A percentile compares a stretch with the other conserved stretches of the same genome.
These are phyloP conservation scores for Cucurbita argyrosperma DNA, from an alignment of 306 rosid species.

Conservation along the genomic window DNA sequence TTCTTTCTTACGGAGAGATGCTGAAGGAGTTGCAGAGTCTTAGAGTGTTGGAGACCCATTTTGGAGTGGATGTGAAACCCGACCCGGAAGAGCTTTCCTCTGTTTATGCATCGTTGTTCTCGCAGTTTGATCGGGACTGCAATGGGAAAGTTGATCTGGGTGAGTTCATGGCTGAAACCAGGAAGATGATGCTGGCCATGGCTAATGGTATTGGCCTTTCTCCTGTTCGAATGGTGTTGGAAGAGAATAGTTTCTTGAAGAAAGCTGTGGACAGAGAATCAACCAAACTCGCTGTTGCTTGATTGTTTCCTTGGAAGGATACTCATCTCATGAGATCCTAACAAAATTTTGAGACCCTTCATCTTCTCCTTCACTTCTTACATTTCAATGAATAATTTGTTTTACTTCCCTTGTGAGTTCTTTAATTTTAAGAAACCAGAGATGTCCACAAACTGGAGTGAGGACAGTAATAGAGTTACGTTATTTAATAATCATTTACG, in stretches of 20 bases:
- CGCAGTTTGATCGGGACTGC: conserved; percentile 45
- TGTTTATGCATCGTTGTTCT: conserved; percentile 40
- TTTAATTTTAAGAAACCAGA: no score
- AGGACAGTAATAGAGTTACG: no score
- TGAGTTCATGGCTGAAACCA: conserved; percentile 57
- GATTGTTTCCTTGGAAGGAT: neutral
- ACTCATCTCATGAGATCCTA: no score
- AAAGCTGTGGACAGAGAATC: conserved; percentile 57
- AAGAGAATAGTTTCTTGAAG: conserved; percentile 45
- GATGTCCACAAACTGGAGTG: no score
- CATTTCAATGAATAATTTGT: no score
- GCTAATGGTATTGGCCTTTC: conserved; percentile 58
- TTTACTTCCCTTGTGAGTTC: no score
- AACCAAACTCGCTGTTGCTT: conserved; percentile 3
- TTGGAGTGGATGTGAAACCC: conserved; percentile 45
- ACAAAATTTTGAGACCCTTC: no score
- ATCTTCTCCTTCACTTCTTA: no score
- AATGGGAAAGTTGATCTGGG: conserved; percentile 47
- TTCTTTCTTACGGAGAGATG: conserved; percentile 58
- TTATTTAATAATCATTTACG: no score
- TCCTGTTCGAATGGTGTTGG: conserved; percentile 59
- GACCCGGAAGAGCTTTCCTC: conserved; percentile 44
- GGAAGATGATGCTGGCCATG: conserved; percentile 64
- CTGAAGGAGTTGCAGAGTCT: conserved; percentile 48
- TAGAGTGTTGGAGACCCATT: conserved; percentile 50